Conservation (phyloP, 2,329 filamentous ascomycete species). For the Thelonectria olida region DNA sequence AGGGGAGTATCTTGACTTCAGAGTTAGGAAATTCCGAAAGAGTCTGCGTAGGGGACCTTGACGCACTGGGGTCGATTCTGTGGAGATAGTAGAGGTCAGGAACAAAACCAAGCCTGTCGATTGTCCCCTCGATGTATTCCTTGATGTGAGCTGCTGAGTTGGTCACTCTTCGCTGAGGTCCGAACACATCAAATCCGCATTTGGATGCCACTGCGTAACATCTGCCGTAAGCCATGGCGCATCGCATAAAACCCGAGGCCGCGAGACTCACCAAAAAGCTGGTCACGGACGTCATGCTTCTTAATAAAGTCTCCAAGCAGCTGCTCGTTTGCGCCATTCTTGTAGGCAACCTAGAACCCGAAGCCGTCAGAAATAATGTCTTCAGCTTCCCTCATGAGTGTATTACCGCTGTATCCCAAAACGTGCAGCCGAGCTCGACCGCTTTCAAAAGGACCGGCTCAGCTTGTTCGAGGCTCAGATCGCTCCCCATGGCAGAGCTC, state of each 20-base stretch:
- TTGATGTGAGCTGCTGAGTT: conserved; percentile 58
- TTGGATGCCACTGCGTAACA: conserved; percentile 55
- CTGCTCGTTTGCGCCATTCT: conserved; percentile 58
- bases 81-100: conserved; percentile 57
- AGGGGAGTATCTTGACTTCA: conserved; percentile 56
- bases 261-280: conserved; percentile 52
- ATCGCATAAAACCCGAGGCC: no score
- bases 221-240: no score
- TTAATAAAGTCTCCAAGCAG: conserved; percentile 59
- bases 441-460: conserved; percentile 4
- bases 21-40: no score
- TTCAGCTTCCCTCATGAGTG: no score
- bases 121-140: conserved; percentile 58
- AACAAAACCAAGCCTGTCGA: conserved; percentile 56
- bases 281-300: conserved; percentile 60
- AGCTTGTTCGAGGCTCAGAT: neutral
- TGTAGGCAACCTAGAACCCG: conserved; percentile 52
- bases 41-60: no score
- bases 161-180: conserved; percentile 44
- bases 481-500: neutral
- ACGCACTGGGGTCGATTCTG: conserved; percentile 54
- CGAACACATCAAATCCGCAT: conserved; percentile 54
- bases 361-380: no score
- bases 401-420: conserved; percentile 9
- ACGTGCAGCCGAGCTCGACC: conserved; percentile 3